A percentile compares a stretch with the other conserved stretches of the same genome.
phyloP scores from a whole-genome alignment of 2,329 filamentous ascomycete genomes.

The Xylaria sp. region DNA sequence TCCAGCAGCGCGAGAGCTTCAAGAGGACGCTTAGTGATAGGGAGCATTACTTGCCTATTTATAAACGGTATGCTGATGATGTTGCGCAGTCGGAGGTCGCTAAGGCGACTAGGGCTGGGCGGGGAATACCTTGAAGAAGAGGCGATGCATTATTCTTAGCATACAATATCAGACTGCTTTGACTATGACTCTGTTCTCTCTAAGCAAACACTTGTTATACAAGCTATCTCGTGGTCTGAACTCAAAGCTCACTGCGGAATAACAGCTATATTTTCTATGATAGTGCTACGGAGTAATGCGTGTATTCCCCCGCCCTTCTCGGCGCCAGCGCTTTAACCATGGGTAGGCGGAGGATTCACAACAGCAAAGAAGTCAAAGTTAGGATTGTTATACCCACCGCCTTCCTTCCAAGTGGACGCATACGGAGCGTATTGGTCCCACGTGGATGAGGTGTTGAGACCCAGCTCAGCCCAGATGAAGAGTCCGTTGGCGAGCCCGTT shows the following conservation, averaged over 20 bases:
- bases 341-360: slow-evolving; percentile 44
- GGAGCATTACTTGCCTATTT: slow-evolving; percentile 66
- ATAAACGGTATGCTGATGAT: slow-evolving; percentile 59
- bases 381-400: slow-evolving; percentile 48
- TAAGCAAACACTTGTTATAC: not conserved
- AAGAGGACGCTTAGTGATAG: slow-evolving; percentile 64
- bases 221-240: not conserved
- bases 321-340: slow-evolving; percentile 34
- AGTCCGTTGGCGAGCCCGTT: slow-evolving; percentile 41
- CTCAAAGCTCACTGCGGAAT: not conserved
- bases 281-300: not conserved
- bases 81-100: slow-evolving; percentile 56
- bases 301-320: not conserved
- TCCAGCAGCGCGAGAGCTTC: slow-evolving; percentile 62
- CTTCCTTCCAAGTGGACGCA: slow-evolving; percentile 48
- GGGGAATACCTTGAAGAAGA: slow-evolving; percentile 60
- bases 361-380: slow-evolving; percentile 45
- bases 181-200: not conserved
- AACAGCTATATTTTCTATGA: not conserved
- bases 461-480: slow-evolving; percentile 49
- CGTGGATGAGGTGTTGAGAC: slow-evolving; percentile 46
- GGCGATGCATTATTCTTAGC: not conserved
- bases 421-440: slow-evolving; percentile 48
- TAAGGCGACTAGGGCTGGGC: slow-evolving; percentile 59
- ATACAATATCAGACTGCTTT: not conserved